Conservation (phyloP, 2,329 filamentous ascomycete genomes). For the Alternaria longipes region DNA sequence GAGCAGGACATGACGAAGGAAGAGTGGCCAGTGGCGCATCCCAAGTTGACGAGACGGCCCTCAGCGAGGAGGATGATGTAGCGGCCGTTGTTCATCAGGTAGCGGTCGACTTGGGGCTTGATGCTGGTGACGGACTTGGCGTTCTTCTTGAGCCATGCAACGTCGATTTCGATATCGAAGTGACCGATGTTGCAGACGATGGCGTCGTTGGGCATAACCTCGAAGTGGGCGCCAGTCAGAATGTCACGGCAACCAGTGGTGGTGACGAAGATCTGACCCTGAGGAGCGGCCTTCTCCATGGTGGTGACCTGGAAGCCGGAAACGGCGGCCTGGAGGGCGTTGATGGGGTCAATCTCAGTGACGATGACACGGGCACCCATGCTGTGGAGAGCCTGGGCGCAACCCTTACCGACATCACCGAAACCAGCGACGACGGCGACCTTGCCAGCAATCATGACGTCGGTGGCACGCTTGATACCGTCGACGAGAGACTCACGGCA, state of each 20-base stretch:
- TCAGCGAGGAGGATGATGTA: slow-evolving; percentile 99
- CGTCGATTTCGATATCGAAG: slow-evolving; percentile 99
- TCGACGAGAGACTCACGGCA: slow-evolving; percentile 99
- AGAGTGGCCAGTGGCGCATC: slow-evolving; percentile 98
- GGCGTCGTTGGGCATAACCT: slow-evolving; percentile 94
- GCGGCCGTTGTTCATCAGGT: slow-evolving; percentile 89
- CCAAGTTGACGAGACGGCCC: slow-evolving; percentile 98
- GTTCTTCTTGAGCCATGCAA: slow-evolving; percentile 99
- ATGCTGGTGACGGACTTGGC: slow-evolving; percentile 94
- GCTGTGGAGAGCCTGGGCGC: slow-evolving; percentile 91
- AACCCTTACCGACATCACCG: slow-evolving; percentile 99
- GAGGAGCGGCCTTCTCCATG: slow-evolving; percentile 92
- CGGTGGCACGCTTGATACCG: slow-evolving; percentile 99
- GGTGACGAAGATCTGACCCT: slow-evolving; percentile 98
- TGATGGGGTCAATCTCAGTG: slow-evolving; percentile 99
- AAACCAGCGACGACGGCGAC: slow-evolving; percentile 96
- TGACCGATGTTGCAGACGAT: slow-evolving; percentile 99
- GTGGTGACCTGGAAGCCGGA: slow-evolving; percentile 96
- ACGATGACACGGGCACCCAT: slow-evolving; percentile 98
- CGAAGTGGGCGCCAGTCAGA: slow-evolving; percentile 89
- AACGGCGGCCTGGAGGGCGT: slow-evolving; percentile 98
- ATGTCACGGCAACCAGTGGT: slow-evolving; percentile 99
- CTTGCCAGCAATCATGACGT: slow-evolving; percentile 99
- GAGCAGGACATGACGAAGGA: slow-evolving; percentile 99
- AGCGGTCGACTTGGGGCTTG: slow-evolving; percentile 99